These are phyloP conservation scores for Clohesyomyces aquaticus DNA, from an alignment of 495 filamentous ascomycete genomes.

Conservation along the genomic window DNA sequence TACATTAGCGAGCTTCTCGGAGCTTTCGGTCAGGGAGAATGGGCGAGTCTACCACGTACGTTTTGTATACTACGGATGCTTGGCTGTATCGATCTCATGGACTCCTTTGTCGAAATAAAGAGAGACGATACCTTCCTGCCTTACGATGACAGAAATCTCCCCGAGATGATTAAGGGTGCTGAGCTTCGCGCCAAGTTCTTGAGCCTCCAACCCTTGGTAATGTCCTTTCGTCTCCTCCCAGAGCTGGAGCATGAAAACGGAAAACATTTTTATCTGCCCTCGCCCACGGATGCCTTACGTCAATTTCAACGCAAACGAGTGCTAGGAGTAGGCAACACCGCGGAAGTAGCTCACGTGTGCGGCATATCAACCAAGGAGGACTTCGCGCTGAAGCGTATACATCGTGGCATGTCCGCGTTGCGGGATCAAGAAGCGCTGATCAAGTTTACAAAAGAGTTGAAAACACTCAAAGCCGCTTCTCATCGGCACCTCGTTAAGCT, in stretches of 20 bases:
- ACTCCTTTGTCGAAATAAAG: no score
- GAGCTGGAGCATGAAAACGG: constrained; percentile 22
- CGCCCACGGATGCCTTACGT: constrained; percentile 5
- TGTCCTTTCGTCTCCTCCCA: constrained; percentile 6
- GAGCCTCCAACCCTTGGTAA: constrained; percentile 6
- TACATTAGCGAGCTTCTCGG: no score
- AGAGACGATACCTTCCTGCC: no score
- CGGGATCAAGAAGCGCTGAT: constrained; percentile 5
- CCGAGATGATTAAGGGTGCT: constrained; percentile 21
- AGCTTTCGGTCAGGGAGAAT: no score
- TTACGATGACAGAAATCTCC: constrained; percentile 17
- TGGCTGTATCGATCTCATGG: no score
- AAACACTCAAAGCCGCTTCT: constrained; percentile 15
- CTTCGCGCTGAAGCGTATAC: constrained; percentile 30
- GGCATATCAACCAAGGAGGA: constrained; percentile 14
- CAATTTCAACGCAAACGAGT: constrained; percentile 1
- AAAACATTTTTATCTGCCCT: constrained; percentile 8
- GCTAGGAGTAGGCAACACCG: constrained; percentile 14
- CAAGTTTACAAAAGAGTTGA: constrained; percentile 21
- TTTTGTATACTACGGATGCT: no score
- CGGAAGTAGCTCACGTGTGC: constrained; percentile 23
- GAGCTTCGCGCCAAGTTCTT: constrained; percentile 14
- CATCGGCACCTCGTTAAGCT: constrained; percentile 31
- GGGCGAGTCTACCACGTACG: no score
- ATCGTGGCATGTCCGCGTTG: constrained; percentile 5